These are phyloP conservation scores for Flaveria linearis DNA, from an alignment of 129 eudicot genomes.

Conservation along the genomic window DNA sequence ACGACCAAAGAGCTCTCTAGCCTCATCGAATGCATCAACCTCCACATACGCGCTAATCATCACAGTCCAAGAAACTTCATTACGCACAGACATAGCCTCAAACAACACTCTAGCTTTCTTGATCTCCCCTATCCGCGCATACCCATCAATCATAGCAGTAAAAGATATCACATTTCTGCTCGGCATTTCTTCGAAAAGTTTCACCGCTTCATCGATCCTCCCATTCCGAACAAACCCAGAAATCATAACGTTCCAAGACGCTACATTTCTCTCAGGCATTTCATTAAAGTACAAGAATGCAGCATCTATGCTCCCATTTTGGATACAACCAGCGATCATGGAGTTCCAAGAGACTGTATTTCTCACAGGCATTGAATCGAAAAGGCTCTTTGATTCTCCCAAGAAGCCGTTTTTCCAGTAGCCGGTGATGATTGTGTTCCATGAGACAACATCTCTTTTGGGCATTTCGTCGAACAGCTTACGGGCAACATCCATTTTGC, in stretches of 20 bases:
- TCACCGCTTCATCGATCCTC: constrained; percentile 39
- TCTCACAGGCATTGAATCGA: constrained; percentile 45
- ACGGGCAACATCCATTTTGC: constrained; percentile 46
- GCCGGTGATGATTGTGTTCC: constrained; percentile 52
- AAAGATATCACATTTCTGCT: constrained; percentile 52
- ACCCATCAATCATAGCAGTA: constrained; percentile 60
- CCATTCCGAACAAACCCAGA: constrained; percentile 43
- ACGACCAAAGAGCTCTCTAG: constrained; percentile 34
- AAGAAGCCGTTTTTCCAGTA: constrained; percentile 52
- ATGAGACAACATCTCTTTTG: constrained; percentile 44
- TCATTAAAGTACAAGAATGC: constrained; percentile 36
- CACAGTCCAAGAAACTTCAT: constrained; percentile 61
- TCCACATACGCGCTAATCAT: constrained; percentile 54
- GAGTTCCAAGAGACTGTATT: constrained; percentile 62
- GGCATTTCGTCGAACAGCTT: constrained; percentile 62
- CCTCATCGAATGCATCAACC: constrained; percentile 37
- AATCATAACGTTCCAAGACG: constrained; percentile 54
- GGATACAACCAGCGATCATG: constrained; percentile 44
- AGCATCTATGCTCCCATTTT: constrained; percentile 40
- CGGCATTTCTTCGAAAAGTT: constrained; percentile 47
- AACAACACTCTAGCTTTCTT: constrained; percentile 50
- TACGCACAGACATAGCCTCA: constrained; percentile 43
- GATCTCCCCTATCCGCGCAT: constrained; percentile 40
- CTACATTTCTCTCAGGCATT: constrained; percentile 53
- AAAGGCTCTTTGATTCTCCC: constrained; percentile 43